phyloP scores from a whole-genome alignment of 768 basidiomycete genomes.

The Lactifluus piperatus region DNA sequence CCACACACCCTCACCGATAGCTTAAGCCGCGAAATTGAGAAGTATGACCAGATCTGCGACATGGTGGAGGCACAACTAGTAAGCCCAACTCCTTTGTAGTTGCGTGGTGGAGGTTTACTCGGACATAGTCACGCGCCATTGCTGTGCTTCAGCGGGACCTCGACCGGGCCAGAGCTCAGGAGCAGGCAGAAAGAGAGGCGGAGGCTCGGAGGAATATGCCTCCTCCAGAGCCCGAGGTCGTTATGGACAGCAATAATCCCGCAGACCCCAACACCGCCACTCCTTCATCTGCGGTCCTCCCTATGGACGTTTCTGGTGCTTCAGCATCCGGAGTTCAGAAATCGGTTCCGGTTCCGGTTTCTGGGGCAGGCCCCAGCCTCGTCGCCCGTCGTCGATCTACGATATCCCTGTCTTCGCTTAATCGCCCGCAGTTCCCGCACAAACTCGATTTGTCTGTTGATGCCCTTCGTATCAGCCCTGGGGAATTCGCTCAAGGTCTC shows the following conservation, averaged over 20 bases:
- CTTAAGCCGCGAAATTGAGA: slow-evolving; percentile 66
- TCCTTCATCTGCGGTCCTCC: neutral
- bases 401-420: slow-evolving; percentile 73
- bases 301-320: slow-evolving; percentile 14
- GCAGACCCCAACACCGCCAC: neutral
- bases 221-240: slow-evolving; percentile 21
- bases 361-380: slow-evolving; percentile 23
- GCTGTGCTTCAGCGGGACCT: slow-evolving; percentile 65
- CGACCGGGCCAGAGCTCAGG: slow-evolving; percentile 38
- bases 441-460: slow-evolving; percentile 78
- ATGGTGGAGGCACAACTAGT: slow-evolving; percentile 66
- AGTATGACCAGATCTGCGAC: slow-evolving; percentile 74
- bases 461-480: slow-evolving; percentile 53
- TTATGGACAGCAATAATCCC: neutral
- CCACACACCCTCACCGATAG: slow-evolving; percentile 56
- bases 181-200: slow-evolving; percentile 30
- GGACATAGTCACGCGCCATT: slow-evolving; percentile 55
- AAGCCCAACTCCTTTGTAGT: slow-evolving; percentile 24
- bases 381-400: slow-evolving; percentile 58
- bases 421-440: slow-evolving; percentile 57
- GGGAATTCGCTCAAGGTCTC: slow-evolving; percentile 49
- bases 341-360: slow-evolving; percentile 29
- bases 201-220: slow-evolving; percentile 27
- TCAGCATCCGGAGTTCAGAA: slow-evolving; percentile 29
- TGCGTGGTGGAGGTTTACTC: neutral